phyloP scores from a whole-genome alignment of 169 alveolate species.

The Cryptosporidium ryanae region DNA sequence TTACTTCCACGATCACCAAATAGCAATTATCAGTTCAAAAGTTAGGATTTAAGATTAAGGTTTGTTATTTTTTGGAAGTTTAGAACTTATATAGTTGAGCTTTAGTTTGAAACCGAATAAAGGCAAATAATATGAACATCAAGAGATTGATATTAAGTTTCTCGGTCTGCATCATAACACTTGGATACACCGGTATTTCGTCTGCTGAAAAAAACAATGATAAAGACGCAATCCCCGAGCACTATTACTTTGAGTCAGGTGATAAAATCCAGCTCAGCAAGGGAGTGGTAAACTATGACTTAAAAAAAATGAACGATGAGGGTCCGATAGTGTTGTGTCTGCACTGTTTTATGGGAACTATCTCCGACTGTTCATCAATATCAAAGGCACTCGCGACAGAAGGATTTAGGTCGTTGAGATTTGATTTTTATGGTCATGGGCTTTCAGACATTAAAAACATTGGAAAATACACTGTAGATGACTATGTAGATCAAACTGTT shows the following conservation, averaged over 20 bases:
- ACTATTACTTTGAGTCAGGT: conserved; percentile 46
- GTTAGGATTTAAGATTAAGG: no score
- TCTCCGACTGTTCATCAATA: conserved; percentile 58
- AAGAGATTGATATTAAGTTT: no score
- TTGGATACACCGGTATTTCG: neutral
- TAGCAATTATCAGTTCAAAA: no score
- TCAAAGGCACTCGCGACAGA: conserved; percentile 30
- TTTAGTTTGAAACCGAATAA: no score
- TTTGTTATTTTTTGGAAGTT: no score
- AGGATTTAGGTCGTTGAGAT: conserved; percentile 59
- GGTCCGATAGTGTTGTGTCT: conserved; percentile 52
- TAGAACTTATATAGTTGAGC: no score
- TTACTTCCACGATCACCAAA: no score
- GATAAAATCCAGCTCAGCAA: neutral
- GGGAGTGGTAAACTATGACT: conserved; percentile 47
- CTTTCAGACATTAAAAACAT: conserved; percentile 26
- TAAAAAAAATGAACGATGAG: neutral
- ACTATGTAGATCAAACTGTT: conserved; percentile 62
- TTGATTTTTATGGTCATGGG: conserved; percentile 71
- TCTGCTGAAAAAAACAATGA: neutral
- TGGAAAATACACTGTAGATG: conserved; percentile 54
- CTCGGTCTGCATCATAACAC: no score
- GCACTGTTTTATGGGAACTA: conserved; percentile 68
- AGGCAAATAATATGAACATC: no score
- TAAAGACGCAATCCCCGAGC: conserved; percentile 47